phyloP scores from a whole-genome alignment of 495 filamentous ascomycete genomes.

The Schizothecium vesticola region DNA sequence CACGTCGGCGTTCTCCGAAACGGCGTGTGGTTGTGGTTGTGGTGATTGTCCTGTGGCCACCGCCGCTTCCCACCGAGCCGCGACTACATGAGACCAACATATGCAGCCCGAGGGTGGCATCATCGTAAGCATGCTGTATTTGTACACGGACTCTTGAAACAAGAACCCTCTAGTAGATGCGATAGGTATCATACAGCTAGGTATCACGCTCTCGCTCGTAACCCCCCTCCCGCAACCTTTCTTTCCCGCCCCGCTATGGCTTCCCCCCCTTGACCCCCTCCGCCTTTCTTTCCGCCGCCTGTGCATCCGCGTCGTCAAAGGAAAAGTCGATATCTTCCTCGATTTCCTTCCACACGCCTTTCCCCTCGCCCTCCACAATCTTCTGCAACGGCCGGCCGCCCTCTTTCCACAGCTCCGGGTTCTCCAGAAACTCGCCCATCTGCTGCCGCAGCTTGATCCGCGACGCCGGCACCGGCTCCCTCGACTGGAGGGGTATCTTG shows the following conservation, averaged over 20 bases:
- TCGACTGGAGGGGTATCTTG: constrained; percentile 20
- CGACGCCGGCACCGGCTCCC: constrained; percentile 14
- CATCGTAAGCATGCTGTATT: background rate
- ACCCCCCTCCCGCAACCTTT: background rate
- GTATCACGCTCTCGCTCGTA: background rate
- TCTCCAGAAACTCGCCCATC: constrained; percentile 28
- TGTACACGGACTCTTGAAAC: background rate
- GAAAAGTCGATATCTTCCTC: constrained; percentile 14
- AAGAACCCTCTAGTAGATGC: background rate
- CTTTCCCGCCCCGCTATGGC: background rate
- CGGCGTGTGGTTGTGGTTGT: background rate
- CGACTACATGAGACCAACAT: background rate
- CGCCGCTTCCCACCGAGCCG: background rate
- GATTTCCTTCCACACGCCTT: constrained; percentile 26
- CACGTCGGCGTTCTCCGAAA: background rate
- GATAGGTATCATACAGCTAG: background rate
- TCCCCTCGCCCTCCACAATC: background rate
- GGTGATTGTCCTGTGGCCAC: background rate
- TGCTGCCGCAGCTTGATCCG: constrained; percentile 26
- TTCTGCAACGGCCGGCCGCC: constrained; percentile 41
- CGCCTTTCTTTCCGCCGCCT: constrained; percentile 6
- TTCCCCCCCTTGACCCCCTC: background rate
- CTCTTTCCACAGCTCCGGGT: constrained; percentile 42
- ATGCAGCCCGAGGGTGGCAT: background rate
- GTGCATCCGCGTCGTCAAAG: constrained; percentile 12